phyloP scores from a whole-genome alignment of 2,329 filamentous ascomycete genomes.

The Drechslerella dactyloides region DNA sequence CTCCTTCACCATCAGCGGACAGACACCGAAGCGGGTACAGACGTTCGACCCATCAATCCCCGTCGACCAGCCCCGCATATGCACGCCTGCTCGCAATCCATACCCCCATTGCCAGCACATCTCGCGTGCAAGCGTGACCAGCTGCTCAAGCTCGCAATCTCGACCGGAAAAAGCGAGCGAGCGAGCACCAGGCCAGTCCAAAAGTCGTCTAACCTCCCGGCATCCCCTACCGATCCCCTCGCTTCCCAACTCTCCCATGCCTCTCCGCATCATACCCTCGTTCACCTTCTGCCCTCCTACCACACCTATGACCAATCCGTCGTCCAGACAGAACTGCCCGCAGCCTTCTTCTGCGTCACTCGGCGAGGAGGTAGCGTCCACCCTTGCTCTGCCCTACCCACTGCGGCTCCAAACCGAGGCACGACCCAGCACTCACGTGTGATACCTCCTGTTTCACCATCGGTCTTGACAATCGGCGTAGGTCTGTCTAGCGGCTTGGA shows the following conservation, averaged over 20 bases:
- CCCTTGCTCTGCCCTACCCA: constrained; percentile 68
- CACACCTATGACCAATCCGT: constrained; percentile 39
- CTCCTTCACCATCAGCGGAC: constrained; percentile 10
- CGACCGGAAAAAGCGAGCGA: constrained; percentile 5
- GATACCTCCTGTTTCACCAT: constrained; percentile 58
- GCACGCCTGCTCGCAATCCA: neutral
- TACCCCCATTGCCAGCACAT: constrained; percentile 38
- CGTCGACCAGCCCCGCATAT: constrained; percentile 15
- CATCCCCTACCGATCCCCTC: constrained; percentile 33
- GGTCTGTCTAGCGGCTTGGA: constrained; percentile 92
- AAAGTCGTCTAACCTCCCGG: constrained; percentile 40
- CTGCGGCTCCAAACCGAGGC: constrained; percentile 75
- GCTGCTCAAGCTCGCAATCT: constrained; percentile 30
- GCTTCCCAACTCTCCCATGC: constrained; percentile 33
- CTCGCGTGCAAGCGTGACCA: constrained; percentile 31
- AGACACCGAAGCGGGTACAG: constrained; percentile 29
- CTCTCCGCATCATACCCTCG: constrained; percentile 11
- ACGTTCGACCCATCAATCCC: constrained; percentile 13
- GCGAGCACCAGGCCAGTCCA: constrained; percentile 21
- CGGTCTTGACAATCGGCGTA: constrained; percentile 61
- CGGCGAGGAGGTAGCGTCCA: constrained; percentile 88
- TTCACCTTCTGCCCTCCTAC: constrained; percentile 24
- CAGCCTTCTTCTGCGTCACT: constrained; percentile 77
- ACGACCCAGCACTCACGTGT: constrained; percentile 81
- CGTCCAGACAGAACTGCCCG: constrained; percentile 70